A percentile compares a stretch with the other conserved stretches of the same genome.
phyloP scores from a whole-genome alignment of 441 rosid genomes.

The Brassica balearica region DNA sequence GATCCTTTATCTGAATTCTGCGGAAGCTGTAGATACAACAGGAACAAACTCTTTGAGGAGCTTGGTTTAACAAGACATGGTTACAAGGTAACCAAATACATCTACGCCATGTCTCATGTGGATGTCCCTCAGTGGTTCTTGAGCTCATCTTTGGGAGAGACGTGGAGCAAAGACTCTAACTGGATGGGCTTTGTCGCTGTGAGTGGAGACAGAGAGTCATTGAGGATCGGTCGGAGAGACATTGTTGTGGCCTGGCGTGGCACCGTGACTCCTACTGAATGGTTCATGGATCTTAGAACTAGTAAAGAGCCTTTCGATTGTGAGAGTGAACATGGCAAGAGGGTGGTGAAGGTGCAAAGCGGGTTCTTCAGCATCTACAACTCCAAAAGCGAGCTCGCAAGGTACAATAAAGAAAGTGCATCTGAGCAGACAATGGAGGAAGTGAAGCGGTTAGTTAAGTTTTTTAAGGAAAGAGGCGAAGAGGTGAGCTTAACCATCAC shows the following conservation, averaged over 20 bases:
- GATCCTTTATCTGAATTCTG: conserved; percentile 67
- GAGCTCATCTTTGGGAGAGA: conserved; percentile 45
- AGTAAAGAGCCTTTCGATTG: conserved; percentile 47
- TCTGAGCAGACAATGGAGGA: conserved; percentile 74
- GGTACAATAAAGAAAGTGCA: conserved; percentile 72
- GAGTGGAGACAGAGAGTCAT: conserved; percentile 56
- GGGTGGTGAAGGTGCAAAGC: conserved; percentile 56
- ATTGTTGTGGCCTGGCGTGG: conserved; percentile 82
- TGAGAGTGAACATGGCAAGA: conserved; percentile 35
- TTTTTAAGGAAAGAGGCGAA: conserved; percentile 52
- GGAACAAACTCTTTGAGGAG: conserved; percentile 53
- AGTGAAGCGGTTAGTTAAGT: conserved; percentile 46
- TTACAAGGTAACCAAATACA: conserved; percentile 59
- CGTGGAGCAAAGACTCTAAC: conserved; percentile 80
- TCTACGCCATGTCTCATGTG: conserved; percentile 72
- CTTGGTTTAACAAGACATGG: conserved; percentile 59
- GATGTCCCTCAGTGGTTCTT: conserved; percentile 69
- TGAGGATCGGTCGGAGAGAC: conserved; percentile 74
- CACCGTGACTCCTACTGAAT: conserved; percentile 79
- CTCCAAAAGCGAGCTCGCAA: conserved; percentile 58
- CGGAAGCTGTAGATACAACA: conserved; percentile 66
- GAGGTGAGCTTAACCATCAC: conserved; percentile 61
- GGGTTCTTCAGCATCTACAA: conserved; percentile 71
- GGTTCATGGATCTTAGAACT: conserved; percentile 65
- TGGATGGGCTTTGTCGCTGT: conserved; percentile 77